These are phyloP conservation scores for Dactylellina sp. DNA, from an alignment of 2,329 filamentous ascomycete genomes.

Conservation along the genomic window DNA sequence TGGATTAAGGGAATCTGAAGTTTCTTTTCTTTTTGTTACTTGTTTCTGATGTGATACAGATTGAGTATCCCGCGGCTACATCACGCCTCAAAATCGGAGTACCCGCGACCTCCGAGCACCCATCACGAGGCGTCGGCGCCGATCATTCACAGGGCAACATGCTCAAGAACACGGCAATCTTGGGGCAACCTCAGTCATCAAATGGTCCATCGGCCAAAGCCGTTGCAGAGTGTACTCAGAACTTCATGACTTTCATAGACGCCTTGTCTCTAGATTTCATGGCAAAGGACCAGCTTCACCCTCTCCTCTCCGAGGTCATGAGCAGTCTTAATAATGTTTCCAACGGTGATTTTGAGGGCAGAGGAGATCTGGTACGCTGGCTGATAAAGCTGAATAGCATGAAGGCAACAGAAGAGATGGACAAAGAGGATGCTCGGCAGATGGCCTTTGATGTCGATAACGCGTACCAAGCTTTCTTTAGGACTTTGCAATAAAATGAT, in stretches of 20 bases:
- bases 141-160: slow-evolving; percentile 67
- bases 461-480: slow-evolving; percentile 60
- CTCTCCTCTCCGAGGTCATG: slow-evolving; percentile 92
- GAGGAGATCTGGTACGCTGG: slow-evolving; percentile 98
- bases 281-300: slow-evolving; percentile 96
- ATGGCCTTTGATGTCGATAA: slow-evolving; percentile 61
- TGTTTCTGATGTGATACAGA: slow-evolving; percentile 67
- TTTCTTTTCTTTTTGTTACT: slow-evolving; percentile 14
- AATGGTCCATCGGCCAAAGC: slow-evolving; percentile 63
- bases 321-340: slow-evolving; percentile 98
- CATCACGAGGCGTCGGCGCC: slow-evolving; percentile 64
- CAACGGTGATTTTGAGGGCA: slow-evolving; percentile 85
- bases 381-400: slow-evolving; percentile 97
- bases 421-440: slow-evolving; percentile 76
- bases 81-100: slow-evolving; percentile 92
- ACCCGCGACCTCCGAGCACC: slow-evolving; percentile 80
- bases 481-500: slow-evolving; percentile 43
- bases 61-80: slow-evolving; percentile 93
- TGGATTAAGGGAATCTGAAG: slow-evolving; percentile 1
- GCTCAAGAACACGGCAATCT: slow-evolving; percentile 49
- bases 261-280: slow-evolving; percentile 91
- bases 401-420: slow-evolving; percentile 91
- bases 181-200: slow-evolving; percentile 63
- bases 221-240: slow-evolving; percentile 82
- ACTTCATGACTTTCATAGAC: slow-evolving; percentile 98